phyloP scores from a whole-genome alignment of 805 yeast species.

The Yamadazyma akitaensis region DNA sequence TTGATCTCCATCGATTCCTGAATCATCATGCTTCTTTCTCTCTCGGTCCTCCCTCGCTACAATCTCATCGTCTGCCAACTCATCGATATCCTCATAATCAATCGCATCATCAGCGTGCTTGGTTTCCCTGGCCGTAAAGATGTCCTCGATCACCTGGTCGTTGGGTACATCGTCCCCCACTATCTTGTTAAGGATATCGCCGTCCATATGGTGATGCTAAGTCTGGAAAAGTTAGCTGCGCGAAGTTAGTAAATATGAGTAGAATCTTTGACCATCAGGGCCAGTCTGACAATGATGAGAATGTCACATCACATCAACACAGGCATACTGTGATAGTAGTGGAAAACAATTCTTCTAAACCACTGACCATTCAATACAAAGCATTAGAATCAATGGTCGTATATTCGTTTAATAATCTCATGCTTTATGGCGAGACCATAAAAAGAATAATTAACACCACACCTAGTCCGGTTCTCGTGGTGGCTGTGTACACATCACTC shows the following conservation, averaged over 20 bases:
- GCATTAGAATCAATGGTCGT: neutral
- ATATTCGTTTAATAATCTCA: constrained; percentile 4
- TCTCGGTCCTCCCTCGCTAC: constrained; percentile 18
- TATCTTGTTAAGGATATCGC: constrained; percentile 15
- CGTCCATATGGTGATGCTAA: constrained; percentile 1
- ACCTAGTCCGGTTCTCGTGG: neutral
- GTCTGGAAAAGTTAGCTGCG: no score
- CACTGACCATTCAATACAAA: neutral
- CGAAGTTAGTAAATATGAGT: no score
- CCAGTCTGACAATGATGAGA: neutral
- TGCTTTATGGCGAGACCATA: constrained; percentile 7
- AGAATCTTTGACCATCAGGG: neutral
- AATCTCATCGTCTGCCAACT: constrained; percentile 82
- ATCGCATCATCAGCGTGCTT: constrained; percentile 88
- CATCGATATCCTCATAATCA: constrained; percentile 93
- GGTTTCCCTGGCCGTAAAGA: constrained; percentile 36
- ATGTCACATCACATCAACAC: neutral
- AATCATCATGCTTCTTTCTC: neutral
- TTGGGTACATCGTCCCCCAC: constrained; percentile 8
- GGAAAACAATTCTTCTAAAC: neutral
- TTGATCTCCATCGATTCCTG: constrained; percentile 10
- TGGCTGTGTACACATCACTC: constrained; percentile 7
- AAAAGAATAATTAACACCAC: constrained; percentile 1
- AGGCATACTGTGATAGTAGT: neutral
- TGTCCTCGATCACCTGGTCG: constrained; percentile 36